These are phyloP conservation scores for Bruguiera gymnorhiza DNA, from an alignment of 345 rosid species.

Conservation along the genomic window DNA sequence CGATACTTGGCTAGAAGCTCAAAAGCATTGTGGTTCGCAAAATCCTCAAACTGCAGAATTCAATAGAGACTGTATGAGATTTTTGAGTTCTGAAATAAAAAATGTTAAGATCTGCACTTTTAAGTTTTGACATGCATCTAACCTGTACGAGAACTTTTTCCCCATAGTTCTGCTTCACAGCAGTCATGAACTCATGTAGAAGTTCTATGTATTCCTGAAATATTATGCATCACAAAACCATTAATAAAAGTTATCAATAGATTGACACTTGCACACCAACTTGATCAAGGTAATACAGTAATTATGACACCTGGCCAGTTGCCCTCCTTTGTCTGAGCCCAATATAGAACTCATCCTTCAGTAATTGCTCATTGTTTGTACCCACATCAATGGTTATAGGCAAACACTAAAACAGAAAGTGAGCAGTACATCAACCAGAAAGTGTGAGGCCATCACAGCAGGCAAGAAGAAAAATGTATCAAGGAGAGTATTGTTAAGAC, in stretches of 20 bases:
- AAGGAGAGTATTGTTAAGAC: neutral
- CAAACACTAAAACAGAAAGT: slow-evolving; percentile 52
- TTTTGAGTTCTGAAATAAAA: neutral
- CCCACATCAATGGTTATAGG: slow-evolving; percentile 91
- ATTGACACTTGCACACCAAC: slow-evolving; percentile 1
- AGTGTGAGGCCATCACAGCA: neutral
- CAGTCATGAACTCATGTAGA: slow-evolving; percentile 77
- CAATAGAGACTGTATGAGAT: neutral
- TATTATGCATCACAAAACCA: neutral
- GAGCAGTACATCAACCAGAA: neutral
- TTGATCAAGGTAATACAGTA: neutral
- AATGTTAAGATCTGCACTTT: neutral
- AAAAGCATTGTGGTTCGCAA: slow-evolving; percentile 94
- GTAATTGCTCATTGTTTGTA: slow-evolving; percentile 75
- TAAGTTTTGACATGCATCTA: neutral
- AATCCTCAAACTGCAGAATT: slow-evolving; percentile 85
- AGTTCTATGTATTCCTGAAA: slow-evolving; percentile 71
- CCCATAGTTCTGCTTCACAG: slow-evolving; percentile 89
- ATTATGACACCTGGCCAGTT: slow-evolving; percentile 59
- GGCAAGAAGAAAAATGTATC: neutral
- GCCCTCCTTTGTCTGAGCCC: slow-evolving; percentile 79
- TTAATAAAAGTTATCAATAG: neutral
- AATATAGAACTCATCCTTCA: slow-evolving; percentile 83
- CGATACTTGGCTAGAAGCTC: slow-evolving; percentile 74
- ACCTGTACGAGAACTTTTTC: slow-evolving; percentile 90